Percentiles rank a stretch among this genome's conserved stretches.
These are phyloP conservation scores for Pholiota conissans DNA, from an alignment of 768 basidiomycete genomes.

Conservation along the genomic window DNA sequence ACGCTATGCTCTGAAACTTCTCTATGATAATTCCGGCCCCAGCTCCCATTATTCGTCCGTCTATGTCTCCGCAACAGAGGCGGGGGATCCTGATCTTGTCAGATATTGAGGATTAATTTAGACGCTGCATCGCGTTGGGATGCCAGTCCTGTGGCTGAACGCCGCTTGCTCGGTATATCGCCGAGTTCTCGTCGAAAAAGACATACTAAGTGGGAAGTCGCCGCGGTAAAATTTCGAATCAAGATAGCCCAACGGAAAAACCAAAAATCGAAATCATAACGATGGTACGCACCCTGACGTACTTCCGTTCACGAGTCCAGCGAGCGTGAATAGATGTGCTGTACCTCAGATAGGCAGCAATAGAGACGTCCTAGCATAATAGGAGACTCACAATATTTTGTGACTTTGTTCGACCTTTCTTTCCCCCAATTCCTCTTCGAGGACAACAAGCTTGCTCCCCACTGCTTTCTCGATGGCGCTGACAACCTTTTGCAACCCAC, in stretches of 20 bases:
- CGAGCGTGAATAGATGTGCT: background rate
- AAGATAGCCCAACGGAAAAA: slow-evolving; percentile 1
- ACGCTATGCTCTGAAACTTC: background rate
- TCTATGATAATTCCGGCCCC: background rate
- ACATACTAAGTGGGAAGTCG: background rate
- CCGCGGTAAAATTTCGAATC: background rate
- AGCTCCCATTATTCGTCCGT: background rate
- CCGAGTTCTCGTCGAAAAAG: slow-evolving; percentile 2
- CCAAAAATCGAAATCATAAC: background rate
- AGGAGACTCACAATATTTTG: background rate
- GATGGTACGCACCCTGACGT: background rate
- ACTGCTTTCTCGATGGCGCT: no score
- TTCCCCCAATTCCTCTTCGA: background rate
- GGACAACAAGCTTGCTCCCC: no score
- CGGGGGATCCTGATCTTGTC: background rate
- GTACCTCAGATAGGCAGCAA: background rate
- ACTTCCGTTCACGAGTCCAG: background rate
- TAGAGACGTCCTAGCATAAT: background rate
- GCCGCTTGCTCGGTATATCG: background rate
- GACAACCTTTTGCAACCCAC: no score
- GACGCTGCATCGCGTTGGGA: background rate
- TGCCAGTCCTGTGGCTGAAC: background rate
- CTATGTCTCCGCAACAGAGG: background rate
- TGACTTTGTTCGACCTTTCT: background rate
- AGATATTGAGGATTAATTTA: background rate